These are phyloP conservation scores for Colletotrichum incanum DNA, from an alignment of 2,329 filamentous ascomycete species.

Conservation along the genomic window DNA sequence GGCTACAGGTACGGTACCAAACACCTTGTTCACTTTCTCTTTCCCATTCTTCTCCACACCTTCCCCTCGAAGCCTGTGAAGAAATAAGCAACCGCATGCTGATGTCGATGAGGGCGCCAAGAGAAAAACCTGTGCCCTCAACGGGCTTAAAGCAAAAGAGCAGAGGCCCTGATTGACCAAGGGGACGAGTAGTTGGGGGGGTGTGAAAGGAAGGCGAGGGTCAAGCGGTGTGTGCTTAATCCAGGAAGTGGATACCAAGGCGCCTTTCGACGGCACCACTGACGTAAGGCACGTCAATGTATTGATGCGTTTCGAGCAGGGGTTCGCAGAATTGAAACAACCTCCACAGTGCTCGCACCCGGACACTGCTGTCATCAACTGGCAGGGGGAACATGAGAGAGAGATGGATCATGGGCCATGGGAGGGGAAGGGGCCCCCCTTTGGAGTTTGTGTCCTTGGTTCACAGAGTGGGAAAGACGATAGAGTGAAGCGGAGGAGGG, in stretches of 20 bases:
- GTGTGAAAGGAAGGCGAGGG: slow-evolving; percentile 7
- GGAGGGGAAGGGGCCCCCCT: too few relatives aligned
- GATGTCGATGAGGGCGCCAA: slow-evolving; percentile 39
- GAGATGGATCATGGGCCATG: background rate
- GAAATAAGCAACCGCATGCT: slow-evolving; percentile 39
- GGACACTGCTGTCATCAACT: slow-evolving; percentile 39
- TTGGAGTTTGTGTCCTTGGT: slow-evolving; percentile 17
- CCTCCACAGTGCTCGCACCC: slow-evolving; percentile 36
- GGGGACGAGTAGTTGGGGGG: background rate
- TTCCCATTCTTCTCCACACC: background rate
- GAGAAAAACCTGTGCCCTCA: slow-evolving; percentile 20
- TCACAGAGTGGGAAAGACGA: background rate
- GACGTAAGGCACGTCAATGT: slow-evolving; percentile 43
- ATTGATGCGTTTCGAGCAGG: slow-evolving; percentile 44
- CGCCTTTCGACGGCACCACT: slow-evolving; percentile 33
- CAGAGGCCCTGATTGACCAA: slow-evolving; percentile 8
- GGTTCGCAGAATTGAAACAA: slow-evolving; percentile 42
- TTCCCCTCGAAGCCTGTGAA: background rate
- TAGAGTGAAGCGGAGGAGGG: slow-evolving; percentile 24
- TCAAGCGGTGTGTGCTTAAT: slow-evolving; percentile 14
- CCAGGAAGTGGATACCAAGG: slow-evolving; percentile 10
- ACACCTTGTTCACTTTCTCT: slow-evolving; percentile 4
- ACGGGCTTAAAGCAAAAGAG: slow-evolving; percentile 15
- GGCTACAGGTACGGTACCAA: background rate
- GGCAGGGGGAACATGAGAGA: slow-evolving; percentile 24